phyloP scores from a whole-genome alignment of 495 filamentous ascomycete genomes.

The Hypoxylon cercidicola region DNA sequence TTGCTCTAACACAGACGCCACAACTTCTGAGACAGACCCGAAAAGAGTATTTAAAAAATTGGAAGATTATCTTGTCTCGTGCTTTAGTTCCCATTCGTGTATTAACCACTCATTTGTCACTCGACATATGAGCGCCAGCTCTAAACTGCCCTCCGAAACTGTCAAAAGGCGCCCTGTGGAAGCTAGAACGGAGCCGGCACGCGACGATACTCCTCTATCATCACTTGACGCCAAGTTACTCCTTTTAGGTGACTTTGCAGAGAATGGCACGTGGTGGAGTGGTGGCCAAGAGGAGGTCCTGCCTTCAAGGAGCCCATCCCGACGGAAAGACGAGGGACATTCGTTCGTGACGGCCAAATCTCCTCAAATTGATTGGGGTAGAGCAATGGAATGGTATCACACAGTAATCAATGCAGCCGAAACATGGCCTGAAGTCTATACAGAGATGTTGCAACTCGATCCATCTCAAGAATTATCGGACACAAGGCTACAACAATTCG shows the following conservation, averaged over 20 bases:
- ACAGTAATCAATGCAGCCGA: constrained; percentile 68
- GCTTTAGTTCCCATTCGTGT: constrained; percentile 74
- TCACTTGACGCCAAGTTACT: constrained; percentile 80
- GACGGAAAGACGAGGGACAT: constrained; percentile 47
- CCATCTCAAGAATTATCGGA: constrained; percentile 53
- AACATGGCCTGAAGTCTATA: constrained; percentile 66
- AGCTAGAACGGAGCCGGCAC: constrained; percentile 42
- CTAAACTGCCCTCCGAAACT: constrained; percentile 38
- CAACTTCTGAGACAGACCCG: constrained; percentile 42
- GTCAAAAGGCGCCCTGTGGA: constrained; percentile 34
- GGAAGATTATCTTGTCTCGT: constrained; percentile 77
- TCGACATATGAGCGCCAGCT: constrained; percentile 50
- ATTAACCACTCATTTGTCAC: constrained; percentile 78
- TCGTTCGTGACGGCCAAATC: constrained; percentile 67
- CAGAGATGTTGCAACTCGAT: constrained; percentile 52
- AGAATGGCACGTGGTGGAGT: constrained; percentile 89
- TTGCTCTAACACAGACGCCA: constrained; percentile 18
- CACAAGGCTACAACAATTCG: constrained; percentile 59
- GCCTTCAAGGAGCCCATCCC: constrained; percentile 47
- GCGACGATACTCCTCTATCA: constrained; percentile 49
- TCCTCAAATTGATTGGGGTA: constrained; percentile 80
- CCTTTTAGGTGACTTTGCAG: constrained; percentile 80
- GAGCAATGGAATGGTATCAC: constrained; percentile 79
- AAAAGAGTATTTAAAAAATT: constrained; percentile 72
- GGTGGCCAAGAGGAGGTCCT: constrained; percentile 61